Percentiles rank a stretch among this genome's conserved stretches.
Evolutionary conservation across 148 eudicot species (phyloP).

Genomic region (Chenopodium berlandieri): DNA sequence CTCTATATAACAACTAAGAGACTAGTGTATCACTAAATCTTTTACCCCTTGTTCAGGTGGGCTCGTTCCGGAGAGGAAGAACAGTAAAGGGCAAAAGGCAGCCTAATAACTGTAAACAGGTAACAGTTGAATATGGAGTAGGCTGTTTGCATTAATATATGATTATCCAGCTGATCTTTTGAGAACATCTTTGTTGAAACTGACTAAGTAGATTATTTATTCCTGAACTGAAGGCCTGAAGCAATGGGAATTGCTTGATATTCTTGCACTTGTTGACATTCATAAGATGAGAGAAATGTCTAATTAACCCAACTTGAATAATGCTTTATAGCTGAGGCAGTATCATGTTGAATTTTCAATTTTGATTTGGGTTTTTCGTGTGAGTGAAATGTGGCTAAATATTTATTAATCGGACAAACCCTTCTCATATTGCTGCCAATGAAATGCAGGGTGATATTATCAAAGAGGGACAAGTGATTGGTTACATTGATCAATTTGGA

Average conservation of each 20-base stretch:
- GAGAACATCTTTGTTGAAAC: not conserved
- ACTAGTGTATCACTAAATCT: conserved; percentile 7
- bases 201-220: not conserved
- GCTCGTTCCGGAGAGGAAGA: conserved; percentile 71
- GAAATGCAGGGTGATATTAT: conserved; percentile 72
- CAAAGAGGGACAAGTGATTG: conserved; percentile 83
- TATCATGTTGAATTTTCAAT: not conserved
- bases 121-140: conserved; percentile 9
- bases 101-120: conserved; percentile 80
- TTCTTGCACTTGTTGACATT: not conserved
- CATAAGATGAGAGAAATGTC: not conserved
- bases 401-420: not conserved
- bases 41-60: conserved; percentile 51
- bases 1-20: conserved; percentile 9
- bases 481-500: conserved; percentile 86
- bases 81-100: conserved; percentile 70
- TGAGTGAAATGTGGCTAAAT: conserved; percentile 1
- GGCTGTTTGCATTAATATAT: not conserved
- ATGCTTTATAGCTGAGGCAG: not conserved
- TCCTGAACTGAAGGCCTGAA: not conserved
- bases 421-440: conserved; percentile 6
- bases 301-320: not conserved
- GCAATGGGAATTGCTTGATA: not conserved
- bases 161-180: not conserved
- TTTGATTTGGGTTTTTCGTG: not conserved